Evolutionary conservation across 805 yeast genomes (phyloP).

Genomic region (Lipomyces yamadae): DNA sequence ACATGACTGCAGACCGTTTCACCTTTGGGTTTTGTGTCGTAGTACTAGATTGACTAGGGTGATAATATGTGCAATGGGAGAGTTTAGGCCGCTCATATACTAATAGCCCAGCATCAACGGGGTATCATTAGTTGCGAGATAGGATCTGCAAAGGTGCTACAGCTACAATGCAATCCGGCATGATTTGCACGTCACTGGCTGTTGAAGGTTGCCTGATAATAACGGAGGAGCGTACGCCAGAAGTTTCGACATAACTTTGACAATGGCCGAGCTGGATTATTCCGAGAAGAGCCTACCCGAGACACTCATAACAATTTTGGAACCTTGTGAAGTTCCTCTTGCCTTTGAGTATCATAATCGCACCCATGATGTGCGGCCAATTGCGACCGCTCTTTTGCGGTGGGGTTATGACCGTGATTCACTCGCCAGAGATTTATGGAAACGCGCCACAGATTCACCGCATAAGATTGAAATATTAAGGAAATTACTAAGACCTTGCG

Average conservation of each 20-base stretch:
- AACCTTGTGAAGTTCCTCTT: background rate
- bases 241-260: background rate
- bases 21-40: too few relatives aligned
- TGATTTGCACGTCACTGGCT: background rate
- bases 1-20: too few relatives aligned
- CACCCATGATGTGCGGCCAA: background rate
- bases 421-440: background rate
- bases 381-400: constrained; percentile 1
- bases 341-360: background rate
- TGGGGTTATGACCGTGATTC: constrained; percentile 1
- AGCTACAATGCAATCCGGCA: background rate
- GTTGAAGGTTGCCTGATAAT: background rate
- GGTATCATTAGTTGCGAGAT: background rate
- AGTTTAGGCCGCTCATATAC: background rate
- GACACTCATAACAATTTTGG: background rate
- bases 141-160: background rate
- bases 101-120: background rate
- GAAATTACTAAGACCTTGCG: background rate
- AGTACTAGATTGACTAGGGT: too few relatives aligned
- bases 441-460: background rate
- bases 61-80: too few relatives aligned
- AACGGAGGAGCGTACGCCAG: too few relatives aligned
- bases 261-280: background rate
- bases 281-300: constrained; percentile 3
- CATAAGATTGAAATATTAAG: background rate